Evolutionary conservation across 495 filamentous ascomycete genomes (phyloP), one percentile per base, ranked within the genome.

Genomic region (Penicillium odoratum): DNA sequence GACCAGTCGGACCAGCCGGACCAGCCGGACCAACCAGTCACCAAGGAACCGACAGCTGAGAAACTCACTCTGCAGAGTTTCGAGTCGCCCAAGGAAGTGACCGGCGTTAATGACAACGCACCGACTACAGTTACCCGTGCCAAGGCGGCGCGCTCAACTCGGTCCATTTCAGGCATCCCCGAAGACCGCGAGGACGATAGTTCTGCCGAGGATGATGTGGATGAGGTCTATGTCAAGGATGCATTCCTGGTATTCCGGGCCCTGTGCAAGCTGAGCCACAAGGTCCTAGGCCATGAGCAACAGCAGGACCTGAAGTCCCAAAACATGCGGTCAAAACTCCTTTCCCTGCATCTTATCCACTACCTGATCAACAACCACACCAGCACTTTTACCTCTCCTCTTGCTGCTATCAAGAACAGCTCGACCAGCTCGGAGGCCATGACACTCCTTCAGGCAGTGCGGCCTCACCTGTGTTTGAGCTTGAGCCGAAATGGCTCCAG

Each of bases 241-340:
- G 91, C 95, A 13, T 99, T 97, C 69, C 78, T 99, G 13, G 92
- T 99, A 31, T 97, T 99, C 78, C 83, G 95, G 25, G 94, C 95
- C 8, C 93, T 99, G 73, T 99, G 95, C 80, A 96, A 97, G 68
- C 80, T 99, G 44, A 96, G 93, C 58, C 96, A 92, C 55, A 99
- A 97, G 66, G 75, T 90, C 42, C 75, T 99, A 25, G 82, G 87
- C 9, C 85, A 91, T 21, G 95, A 99, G 51, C 93, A 98, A 61
- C 85, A 96, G 38, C 88, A 93, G 56, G 95, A 99, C 64, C 76
- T 97, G 42, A 93, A 90, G 51, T 92, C 90, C 5, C 91, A 96
- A 59, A 90, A 92, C 25, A 98, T 99, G 95, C 85, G 95, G 44
- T 96, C 93, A 18, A 99, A 99, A 72, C 76, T 99, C 31, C 84